phyloP scores from a whole-genome alignment of 768 basidiomycete species.

The Leccinum imitatum region DNA sequence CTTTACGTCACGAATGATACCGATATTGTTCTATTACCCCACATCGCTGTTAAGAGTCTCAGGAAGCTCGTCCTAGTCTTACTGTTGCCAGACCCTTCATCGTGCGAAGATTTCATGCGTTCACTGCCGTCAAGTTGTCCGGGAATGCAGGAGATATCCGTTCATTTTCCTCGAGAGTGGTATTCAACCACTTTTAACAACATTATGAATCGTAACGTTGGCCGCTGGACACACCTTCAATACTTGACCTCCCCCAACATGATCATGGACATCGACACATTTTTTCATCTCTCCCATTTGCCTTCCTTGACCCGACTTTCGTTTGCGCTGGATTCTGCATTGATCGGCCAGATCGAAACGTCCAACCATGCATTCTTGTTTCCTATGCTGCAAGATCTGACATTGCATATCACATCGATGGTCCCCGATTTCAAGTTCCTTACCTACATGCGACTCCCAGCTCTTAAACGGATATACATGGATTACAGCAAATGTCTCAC shows the following conservation, averaged over 20 bases:
- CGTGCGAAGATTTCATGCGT: neutral
- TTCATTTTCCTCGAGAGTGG: neutral
- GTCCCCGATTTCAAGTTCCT: neutral
- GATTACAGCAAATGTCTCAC: neutral
- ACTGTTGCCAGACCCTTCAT: neutral
- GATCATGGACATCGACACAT: neutral
- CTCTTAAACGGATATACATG: neutral
- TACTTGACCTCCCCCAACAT: neutral
- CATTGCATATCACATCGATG: neutral
- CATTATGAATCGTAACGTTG: neutral
- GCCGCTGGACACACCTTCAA: neutral
- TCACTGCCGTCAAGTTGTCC: neutral
- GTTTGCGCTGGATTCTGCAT: neutral
- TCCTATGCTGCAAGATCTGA: neutral
- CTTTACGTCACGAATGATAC: neutral
- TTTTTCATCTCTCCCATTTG: neutral
- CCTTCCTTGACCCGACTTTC: neutral
- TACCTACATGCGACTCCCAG: neutral
- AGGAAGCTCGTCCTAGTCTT: no score
- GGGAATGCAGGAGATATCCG: neutral
- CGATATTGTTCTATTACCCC: no score
- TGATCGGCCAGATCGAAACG: neutral
- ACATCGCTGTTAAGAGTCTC: no score
- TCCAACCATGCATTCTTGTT: neutral
- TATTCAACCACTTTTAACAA: neutral